Evolutionary conservation across 2,329 filamentous ascomycete genomes (phyloP).

Genomic region (Botrytis cinerea): DNA sequence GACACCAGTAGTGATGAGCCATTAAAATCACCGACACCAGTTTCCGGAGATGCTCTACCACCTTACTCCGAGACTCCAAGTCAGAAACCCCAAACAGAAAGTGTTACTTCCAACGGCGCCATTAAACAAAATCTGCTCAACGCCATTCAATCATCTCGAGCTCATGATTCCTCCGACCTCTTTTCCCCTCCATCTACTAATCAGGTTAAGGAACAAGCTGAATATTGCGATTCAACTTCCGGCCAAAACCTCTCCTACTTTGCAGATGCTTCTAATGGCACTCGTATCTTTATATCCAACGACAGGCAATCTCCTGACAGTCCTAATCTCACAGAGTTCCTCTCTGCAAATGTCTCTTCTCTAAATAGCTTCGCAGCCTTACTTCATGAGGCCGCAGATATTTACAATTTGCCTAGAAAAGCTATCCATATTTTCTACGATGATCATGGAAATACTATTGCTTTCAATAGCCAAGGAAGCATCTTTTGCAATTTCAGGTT

Average conservation of each 20-base stretch:
- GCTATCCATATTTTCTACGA: constrained; percentile 89
- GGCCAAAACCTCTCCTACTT: constrained; percentile 72
- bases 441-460: constrained; percentile 75
- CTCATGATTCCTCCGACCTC: constrained; percentile 72
- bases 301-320: constrained; percentile 48
- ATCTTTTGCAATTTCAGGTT: constrained; percentile 94
- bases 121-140: constrained; percentile 72
- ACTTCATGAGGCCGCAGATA: constrained; percentile 66
- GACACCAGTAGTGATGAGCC: constrained; percentile 46
- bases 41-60: constrained; percentile 33
- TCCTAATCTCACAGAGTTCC: constrained; percentile 56
- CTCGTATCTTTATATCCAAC: constrained; percentile 72
- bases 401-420: constrained; percentile 70
- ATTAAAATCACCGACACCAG: constrained; percentile 1
- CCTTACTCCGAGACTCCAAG: constrained; percentile 35
- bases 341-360: constrained; percentile 58
- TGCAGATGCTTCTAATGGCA: constrained; percentile 68
- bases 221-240: constrained; percentile 80
- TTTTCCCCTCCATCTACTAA: constrained; percentile 72
- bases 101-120: constrained; percentile 60
- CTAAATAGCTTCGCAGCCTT: constrained; percentile 71
- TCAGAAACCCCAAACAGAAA: constrained; percentile 38
- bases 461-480: constrained; percentile 84
- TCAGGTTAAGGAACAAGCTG: constrained; percentile 76
- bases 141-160: constrained; percentile 75